Base-by-base conservation (phyloP, 2,329 filamentous ascomycete genomes). In the Phaeosphaeria sp. region DNA sequence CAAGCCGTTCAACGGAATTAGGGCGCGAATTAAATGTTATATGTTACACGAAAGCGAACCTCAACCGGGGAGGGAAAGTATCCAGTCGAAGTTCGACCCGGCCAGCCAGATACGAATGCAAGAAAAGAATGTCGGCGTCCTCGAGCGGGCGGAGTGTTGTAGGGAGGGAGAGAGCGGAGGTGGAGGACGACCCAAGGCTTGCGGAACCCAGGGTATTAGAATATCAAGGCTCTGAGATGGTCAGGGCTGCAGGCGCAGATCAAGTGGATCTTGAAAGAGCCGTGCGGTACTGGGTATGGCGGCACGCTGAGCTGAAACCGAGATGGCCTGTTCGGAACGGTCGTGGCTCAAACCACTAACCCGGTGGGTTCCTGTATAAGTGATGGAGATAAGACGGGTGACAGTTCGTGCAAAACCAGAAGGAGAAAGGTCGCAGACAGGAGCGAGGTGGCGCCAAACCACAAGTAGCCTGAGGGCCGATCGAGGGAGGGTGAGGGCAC, bases 21-120 rank as follows among this genome's bases (percentile, higher is more conserved):
- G 50, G 60, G 63, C 52, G 64, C 62, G 36, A 56, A 75, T 72
- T 74, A 74, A 74, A 73, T 66, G 66, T 59, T 62, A 65, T 74
- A 73, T 50, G 60, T 62, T 64, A 65, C 66, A 62, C 46, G 55
- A 71, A 72, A 69, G 65, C 60, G 66, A 73, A 69, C 64, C 64
- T 66, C 66, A 66, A 71, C 73, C 62, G 63, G 72, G 68, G 69
- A 65, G 56, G 58, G 64, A 62, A 64, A 60, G 54, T 21, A 65
- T 74, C 65, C 71, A 75, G 73, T 76, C 61, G 65, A 71, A 72
- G 66, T 75, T 72, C 67, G 72, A 76, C 72, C 74, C 73, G 74
- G 74, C 74, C 74, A 77, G 74, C 74, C 73, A 76, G 73, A 77
- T 76, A 73, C 69, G 73, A 76, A 77, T 58, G 55, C 67, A 74